These are phyloP conservation scores for Aspergillus hiratsukae DNA, from an alignment of 2,329 filamentous ascomycete species.

Conservation along the genomic window DNA sequence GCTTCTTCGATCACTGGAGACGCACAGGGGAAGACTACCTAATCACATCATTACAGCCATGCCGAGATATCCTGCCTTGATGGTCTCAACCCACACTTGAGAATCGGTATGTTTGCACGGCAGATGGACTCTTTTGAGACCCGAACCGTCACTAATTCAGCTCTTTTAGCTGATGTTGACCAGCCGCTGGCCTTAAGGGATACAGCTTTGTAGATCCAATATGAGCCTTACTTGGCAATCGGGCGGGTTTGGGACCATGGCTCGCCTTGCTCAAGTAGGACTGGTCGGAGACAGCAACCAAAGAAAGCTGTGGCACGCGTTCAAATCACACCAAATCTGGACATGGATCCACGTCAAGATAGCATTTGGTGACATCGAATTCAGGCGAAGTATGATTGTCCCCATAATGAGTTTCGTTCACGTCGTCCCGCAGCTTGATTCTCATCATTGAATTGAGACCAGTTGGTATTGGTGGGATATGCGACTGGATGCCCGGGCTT, in stretches of 20 bases:
- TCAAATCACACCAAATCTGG: slow-evolving; percentile 14
- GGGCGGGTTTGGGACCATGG: neutral
- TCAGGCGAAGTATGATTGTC: neutral
- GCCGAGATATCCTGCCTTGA: neutral
- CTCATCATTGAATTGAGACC: slow-evolving; percentile 8
- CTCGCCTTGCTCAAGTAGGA: neutral
- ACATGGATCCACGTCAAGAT: slow-evolving; percentile 25
- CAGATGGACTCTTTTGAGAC: neutral
- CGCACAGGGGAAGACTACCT: neutral
- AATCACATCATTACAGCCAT: neutral
- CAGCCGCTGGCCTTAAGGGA: neutral
- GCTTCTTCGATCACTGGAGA: neutral
- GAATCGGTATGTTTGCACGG: neutral
- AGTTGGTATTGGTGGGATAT: neutral
- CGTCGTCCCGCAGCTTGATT: slow-evolving; percentile 3
- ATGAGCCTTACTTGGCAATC: neutral
- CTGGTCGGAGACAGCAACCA: neutral
- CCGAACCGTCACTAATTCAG: neutral
- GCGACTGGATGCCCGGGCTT: slow-evolving; percentile 1
- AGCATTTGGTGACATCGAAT: slow-evolving; percentile 10
- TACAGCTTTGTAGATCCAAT: neutral
- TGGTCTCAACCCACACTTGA: neutral
- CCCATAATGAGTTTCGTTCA: neutral
- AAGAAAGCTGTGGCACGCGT: neutral
- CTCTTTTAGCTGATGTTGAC: neutral